Percentiles rank a stretch among this genome's conserved stretches.
phyloP scores from a whole-genome alignment of 2,329 filamentous ascomycete species.

The Ceratocystis variospora region DNA sequence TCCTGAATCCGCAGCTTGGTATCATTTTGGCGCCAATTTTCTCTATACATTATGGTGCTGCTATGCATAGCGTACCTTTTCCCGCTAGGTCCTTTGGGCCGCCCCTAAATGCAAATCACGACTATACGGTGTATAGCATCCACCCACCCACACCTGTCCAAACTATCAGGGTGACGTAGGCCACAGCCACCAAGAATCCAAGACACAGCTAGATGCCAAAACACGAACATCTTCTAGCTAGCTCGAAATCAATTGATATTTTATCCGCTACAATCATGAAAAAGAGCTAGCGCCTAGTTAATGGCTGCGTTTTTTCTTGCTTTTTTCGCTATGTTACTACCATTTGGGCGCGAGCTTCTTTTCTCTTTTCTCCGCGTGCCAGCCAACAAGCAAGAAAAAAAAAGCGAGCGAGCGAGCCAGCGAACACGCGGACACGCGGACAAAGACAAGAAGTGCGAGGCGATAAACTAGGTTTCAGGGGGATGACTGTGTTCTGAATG shows the following conservation, averaged over 20 bases:
- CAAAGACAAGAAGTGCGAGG: not conserved
- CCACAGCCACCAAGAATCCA: not conserved
- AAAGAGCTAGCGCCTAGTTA: no score
- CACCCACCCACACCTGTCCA: not conserved
- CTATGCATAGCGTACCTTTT: not conserved
- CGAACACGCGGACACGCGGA: not conserved
- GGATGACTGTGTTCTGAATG: not conserved
- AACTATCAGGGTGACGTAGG: not conserved
- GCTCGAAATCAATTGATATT: no score
- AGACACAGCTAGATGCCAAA: not conserved
- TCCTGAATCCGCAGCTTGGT: not conserved
- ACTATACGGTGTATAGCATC: not conserved
- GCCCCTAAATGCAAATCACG: not conserved
- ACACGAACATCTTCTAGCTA: no score
- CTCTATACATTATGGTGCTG: not conserved
- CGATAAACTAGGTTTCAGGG: not conserved
- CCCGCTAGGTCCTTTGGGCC: not conserved
- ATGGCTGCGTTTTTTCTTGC: no score
- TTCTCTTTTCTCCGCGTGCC: not conserved
- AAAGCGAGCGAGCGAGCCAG: not conserved
- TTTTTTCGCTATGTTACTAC: no score
- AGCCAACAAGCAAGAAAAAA: not conserved
- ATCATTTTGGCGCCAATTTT: not conserved
- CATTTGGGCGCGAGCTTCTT: not conserved
- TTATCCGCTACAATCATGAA: no score